Evolutionary conservation across 306 rosid species (phyloP).

Genomic region (Cicer bijugum): DNA sequence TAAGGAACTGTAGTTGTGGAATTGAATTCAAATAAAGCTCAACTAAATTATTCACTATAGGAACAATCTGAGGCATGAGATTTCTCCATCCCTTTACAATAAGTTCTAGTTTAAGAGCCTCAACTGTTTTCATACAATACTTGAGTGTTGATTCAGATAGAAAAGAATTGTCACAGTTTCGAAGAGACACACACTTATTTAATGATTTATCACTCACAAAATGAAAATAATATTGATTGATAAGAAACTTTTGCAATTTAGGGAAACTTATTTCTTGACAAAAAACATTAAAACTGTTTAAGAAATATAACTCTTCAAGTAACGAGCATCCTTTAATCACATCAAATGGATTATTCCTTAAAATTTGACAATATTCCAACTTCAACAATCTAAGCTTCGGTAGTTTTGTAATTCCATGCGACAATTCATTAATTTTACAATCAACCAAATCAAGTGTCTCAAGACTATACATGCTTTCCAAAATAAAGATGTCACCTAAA

Average conservation of each 20-base stretch:
- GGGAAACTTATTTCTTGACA: not conserved
- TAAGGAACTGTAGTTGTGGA: not conserved
- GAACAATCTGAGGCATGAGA: slow-evolving; percentile 36
- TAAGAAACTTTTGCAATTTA: not conserved
- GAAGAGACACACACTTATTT: not conserved
- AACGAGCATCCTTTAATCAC: slow-evolving; percentile 27
- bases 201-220: not conserved
- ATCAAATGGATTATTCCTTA: not conserved
- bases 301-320: slow-evolving; percentile 37
- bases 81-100: not conserved
- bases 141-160: not conserved
- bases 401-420: not conserved
- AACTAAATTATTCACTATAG: not conserved
- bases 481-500: slow-evolving; percentile 19
- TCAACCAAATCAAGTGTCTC: not conserved
- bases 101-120: fast-evolving
- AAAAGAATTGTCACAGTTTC: fast-evolving
- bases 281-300: not conserved
- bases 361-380: fast-evolving
- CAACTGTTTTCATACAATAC: not conserved
- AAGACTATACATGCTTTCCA: not conserved
- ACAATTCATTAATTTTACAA: not conserved
- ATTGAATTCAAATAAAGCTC: fast-evolving
- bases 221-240: fast-evolving
- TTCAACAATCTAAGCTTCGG: slow-evolving; percentile 18